phyloP scores from a whole-genome alignment of 495 filamentous ascomycete genomes.

The Jackrogersella minutella region DNA sequence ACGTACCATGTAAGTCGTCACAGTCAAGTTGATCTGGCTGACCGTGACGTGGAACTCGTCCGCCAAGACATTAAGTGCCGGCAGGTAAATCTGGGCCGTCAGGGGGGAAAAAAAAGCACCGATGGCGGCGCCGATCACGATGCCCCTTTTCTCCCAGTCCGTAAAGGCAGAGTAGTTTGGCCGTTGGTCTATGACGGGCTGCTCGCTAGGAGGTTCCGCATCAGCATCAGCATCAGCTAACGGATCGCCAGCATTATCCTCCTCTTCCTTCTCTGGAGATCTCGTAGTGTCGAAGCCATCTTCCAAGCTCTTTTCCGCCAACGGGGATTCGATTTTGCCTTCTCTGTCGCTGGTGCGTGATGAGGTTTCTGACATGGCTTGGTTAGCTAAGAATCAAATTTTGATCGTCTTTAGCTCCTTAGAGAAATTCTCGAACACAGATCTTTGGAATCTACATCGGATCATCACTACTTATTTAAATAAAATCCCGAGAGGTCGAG shows the following conservation, averaged over 20 bases:
- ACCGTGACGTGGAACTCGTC: constrained; percentile 60
- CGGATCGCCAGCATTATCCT: not conserved
- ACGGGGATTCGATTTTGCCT: constrained; percentile 1
- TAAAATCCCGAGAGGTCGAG: not conserved
- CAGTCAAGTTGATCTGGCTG: constrained; percentile 67
- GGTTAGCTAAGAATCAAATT: not conserved
- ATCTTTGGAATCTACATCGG: not conserved
- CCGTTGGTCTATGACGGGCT: constrained; percentile 8
- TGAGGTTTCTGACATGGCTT: constrained; percentile 32
- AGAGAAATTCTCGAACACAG: not conserved
- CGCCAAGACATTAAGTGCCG: constrained; percentile 66
- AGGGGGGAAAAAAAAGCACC: constrained; percentile 75
- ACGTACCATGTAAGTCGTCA: constrained; percentile 64
- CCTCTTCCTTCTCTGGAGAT: constrained; percentile 4
- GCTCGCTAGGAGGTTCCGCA: constrained; percentile 37
- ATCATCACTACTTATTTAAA: constrained; percentile 3
- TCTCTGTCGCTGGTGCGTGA: constrained; percentile 9
- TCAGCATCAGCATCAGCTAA: constrained; percentile 12
- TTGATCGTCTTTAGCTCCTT: not conserved
- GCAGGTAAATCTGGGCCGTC: constrained; percentile 75
- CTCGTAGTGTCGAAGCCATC: constrained; percentile 17
- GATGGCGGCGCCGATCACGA: constrained; percentile 67
- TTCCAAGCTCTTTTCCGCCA: constrained; percentile 18
- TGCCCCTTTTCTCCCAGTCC: constrained; percentile 63
- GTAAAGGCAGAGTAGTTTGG: constrained; percentile 63